These are phyloP conservation scores for Eimeria tenella DNA, from an alignment of 169 alveolate genomes.

Conservation along the genomic window DNA sequence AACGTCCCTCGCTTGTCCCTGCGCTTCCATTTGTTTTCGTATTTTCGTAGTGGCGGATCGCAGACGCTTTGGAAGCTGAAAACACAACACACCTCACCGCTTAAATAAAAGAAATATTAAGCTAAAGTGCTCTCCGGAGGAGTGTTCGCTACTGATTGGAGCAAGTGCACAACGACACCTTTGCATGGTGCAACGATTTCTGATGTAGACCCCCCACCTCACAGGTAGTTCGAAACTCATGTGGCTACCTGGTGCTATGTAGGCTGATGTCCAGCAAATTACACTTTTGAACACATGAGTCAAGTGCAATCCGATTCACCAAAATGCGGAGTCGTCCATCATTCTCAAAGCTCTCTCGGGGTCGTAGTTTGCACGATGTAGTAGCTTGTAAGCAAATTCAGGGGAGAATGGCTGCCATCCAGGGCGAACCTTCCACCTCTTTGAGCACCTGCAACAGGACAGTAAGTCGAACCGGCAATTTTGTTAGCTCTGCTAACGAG, in stretches of 20 bases:
- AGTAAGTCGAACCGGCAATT: background rate
- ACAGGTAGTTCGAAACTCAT: too few species aligned
- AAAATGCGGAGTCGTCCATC: conserved; percentile 89
- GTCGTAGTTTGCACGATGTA: conserved; percentile 91
- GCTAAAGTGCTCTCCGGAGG: background rate
- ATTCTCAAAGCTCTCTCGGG: conserved; percentile 89
- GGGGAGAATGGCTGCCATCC: conserved; percentile 95
- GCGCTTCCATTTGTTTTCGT: conserved; percentile 92
- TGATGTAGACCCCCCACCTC: too few species aligned
- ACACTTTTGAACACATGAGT: too few species aligned
- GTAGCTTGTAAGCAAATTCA: conserved; percentile 91
- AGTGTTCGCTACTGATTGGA: too few species aligned
- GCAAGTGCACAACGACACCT: too few species aligned
- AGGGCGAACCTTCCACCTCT: conserved; percentile 89
- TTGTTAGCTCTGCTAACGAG: too few species aligned
- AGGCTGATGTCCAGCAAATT: too few species aligned
- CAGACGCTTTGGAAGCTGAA: conserved; percentile 85
- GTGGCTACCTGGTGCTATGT: too few species aligned
- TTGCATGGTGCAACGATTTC: too few species aligned
- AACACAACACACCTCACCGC: background rate
- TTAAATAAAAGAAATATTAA: background rate
- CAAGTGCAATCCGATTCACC: conserved; percentile 28
- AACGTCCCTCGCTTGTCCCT: conserved; percentile 90
- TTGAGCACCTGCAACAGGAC: conserved; percentile 82
- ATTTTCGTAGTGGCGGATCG: conserved; percentile 90